Evolutionary conservation across 2,329 filamentous ascomycete genomes (phyloP), one percentile per base, ranked within the genome.

Genomic region (Diplodia seriata): DNA sequence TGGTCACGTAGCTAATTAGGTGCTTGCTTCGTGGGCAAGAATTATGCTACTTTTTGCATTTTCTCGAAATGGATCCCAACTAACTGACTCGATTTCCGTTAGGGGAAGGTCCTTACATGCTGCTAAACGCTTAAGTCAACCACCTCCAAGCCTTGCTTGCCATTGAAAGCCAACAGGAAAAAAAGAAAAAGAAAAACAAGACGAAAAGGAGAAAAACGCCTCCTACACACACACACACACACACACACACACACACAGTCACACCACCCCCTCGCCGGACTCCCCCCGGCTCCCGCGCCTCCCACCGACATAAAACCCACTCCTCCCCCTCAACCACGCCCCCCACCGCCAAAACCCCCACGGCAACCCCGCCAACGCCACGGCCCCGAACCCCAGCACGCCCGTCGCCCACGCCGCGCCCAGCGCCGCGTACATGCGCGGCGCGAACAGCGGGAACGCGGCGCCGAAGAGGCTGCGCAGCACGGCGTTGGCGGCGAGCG

Each of bases 391-490:
- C 0, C 90, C 91, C 4, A 95, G 81, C 56, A 94, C 80, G 0
- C 91, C 93, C 0, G 90, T 91, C 0, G 91, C 89, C 91, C 91
- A 95, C 70, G 91, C 89, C 0, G 91, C 87, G 0, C 90, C 89
- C 14, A 97, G 80, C 0, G 82, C 81, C 1, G 75, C 75, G 76
- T 94, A 96, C 86, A 97, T 89, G 29, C 84, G 83, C 0, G 90
- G 85, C 0, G 91, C 92, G 3, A 91, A 91, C 0, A 96, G 82
- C 0, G 93, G 93, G 11, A 96, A 80, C 0, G 88, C 85, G 20
- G 89, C 93, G n/a, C 92, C 93, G 65, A 94, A 83, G 6, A 91
- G 76, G 67, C 87, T 90, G 43, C 93, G 83, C 18, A 92, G 83
- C 2, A 96, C 90, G 0, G 91, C 87, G 72, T 95, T 95, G 0